Evolutionary conservation across 2,329 filamentous ascomycete genomes (phyloP), one percentile per base, ranked within the genome.

Genomic region (Nigrospora osmanthi): DNA sequence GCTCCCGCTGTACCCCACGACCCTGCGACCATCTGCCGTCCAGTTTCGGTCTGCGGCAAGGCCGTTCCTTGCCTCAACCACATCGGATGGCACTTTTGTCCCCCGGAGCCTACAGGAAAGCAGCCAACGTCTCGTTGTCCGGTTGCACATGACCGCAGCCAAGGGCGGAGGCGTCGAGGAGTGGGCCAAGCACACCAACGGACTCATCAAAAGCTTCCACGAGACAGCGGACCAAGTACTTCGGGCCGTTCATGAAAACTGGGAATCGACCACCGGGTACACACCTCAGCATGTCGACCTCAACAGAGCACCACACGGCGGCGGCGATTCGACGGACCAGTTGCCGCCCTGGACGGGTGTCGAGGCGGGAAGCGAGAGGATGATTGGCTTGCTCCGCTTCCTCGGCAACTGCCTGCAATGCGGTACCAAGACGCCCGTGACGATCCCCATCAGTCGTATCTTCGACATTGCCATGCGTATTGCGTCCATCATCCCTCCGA

Each of bases 1-100:
- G 32, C 68, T 95, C 31, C 84, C 86, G n/a, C 76, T 83, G 43
- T 90, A 95, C 62, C 83, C 88, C 30, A 87, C 89, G 7, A 87
- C 87, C 31, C 85, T 95, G 62, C 83, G 91, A 12, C 85, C 88
- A 1, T 87, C 84, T 58, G 74, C 79, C 47, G 72, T 76, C 34
- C 85, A 89, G 52, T 75, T 95, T 37, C 80, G 76, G 45, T 68
- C 74, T 12, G 71, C 85, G 16, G 66, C 83, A 36, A 70, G 75
- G 38, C 65, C 66, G 6, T 79, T 83, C 51, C 63, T 91, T 43
- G 81, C 81, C 3, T 81, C 83, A 3, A 85, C 84, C 5, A 71
- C 72, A 28, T 76, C 74, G 12, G 75, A 77, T 48, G 58, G 56
- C 30, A 36, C 59, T 13, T 62, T 70, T 6, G 68, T 78, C 6